Percentiles rank a stretch among this genome's conserved stretches.
These are phyloP conservation scores for Fraxinus dipetala DNA, from an alignment of 305 asterid genomes.

Conservation along the genomic window DNA sequence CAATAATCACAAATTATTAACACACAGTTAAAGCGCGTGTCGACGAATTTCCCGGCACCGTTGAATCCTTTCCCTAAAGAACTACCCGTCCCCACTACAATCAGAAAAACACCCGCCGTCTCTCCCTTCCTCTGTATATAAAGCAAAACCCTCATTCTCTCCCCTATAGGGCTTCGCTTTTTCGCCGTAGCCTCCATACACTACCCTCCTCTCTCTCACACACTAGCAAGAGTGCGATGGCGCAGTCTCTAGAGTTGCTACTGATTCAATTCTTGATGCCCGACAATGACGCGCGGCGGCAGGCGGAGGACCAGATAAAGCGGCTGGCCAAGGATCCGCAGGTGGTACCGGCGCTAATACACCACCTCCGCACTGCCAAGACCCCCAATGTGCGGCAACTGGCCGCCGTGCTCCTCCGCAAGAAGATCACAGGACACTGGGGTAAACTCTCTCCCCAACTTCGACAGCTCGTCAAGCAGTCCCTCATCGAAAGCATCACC, in stretches of 20 bases:
- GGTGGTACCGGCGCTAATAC: conserved; percentile 84
- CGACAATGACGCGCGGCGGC: conserved; percentile 93
- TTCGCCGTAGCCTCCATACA: conserved; percentile 32
- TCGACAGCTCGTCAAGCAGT: conserved; percentile 82
- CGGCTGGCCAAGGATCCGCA: conserved; percentile 92
- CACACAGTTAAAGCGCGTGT: conserved; percentile 21
- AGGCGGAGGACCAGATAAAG: conserved; percentile 98
- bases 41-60: conserved; percentile 22
- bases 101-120: conserved; percentile 29
- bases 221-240: conserved; percentile 45
- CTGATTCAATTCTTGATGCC: conserved; percentile 94
- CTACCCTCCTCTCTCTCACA: conserved; percentile 18
- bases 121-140: conserved; percentile 29
- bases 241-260: conserved; percentile 94
- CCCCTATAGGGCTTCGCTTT: conserved; percentile 30
- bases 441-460: conserved; percentile 73
- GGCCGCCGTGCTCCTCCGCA: conserved; percentile 93
- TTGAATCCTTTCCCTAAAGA: conserved; percentile 9
- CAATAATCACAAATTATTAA: not conserved
- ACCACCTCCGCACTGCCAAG: conserved; percentile 97
- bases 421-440: conserved; percentile 99
- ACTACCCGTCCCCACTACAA: conserved; percentile 33
- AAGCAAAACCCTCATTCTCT: conserved; percentile 20
- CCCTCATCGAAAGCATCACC: conserved; percentile 89
- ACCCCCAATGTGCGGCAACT: conserved; percentile 98